These are phyloP conservation scores for Aspergillus floridensis DNA, from an alignment of 2,329 filamentous ascomycete genomes.

Conservation along the genomic window DNA sequence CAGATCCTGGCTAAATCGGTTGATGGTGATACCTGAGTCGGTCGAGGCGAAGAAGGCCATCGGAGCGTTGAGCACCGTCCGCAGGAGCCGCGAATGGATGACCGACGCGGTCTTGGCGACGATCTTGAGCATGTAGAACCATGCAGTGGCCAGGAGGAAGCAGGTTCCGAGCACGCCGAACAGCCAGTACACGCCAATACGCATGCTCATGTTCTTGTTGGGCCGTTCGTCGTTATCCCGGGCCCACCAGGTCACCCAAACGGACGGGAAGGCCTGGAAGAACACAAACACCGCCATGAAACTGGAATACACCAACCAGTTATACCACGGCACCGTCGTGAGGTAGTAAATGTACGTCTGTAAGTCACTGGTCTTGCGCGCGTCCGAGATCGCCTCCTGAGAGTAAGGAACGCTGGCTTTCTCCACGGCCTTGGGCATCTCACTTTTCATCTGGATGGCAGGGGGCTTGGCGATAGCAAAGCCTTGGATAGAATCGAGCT, in stretches of 20 bases:
- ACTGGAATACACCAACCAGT: neutral
- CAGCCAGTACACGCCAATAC: neutral
- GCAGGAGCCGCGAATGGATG: neutral
- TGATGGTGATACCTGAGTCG: conserved; percentile 7
- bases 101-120: neutral
- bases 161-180: neutral
- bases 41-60: conserved; percentile 8
- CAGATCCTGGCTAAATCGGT: conserved; percentile 40
- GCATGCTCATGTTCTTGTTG: neutral
- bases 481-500: neutral
- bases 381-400: neutral
- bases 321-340: neutral
- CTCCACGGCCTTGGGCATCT: neutral
- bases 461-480: neutral
- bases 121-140: neutral
- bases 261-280: neutral
- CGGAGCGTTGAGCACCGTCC: conserved; percentile 4
- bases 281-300: neutral
- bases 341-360: neutral
- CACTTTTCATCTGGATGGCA: neutral
- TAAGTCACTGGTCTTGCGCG: neutral
- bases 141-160: neutral
- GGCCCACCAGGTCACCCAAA: neutral
- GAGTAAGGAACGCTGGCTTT: neutral
- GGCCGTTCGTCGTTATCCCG: neutral